Percentiles rank a stretch among this genome's conserved stretches.
phyloP scores from a whole-genome alignment of 2,329 filamentous ascomycete species.

The Venturia oleaginea region DNA sequence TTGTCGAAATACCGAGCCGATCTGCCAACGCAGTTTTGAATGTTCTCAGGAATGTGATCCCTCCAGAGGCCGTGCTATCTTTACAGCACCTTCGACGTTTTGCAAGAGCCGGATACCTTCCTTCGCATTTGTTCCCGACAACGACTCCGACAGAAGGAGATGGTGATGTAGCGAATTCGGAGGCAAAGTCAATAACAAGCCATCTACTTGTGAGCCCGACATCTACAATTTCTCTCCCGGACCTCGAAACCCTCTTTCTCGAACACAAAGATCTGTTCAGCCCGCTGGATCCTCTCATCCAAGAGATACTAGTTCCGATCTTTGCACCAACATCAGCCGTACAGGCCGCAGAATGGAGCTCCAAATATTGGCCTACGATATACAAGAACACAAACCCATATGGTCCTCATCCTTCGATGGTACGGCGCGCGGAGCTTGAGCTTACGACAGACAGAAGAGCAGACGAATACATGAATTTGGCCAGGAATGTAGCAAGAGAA shows the following conservation, averaged over 20 bases:
- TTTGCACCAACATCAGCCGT: conserved; percentile 66
- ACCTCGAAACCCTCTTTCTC: conserved; percentile 37
- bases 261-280: conserved; percentile 18
- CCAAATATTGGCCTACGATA: conserved; percentile 72
- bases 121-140: conserved; percentile 43
- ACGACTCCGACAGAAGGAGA: not conserved
- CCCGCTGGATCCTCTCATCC: not conserved
- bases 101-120: conserved; percentile 61
- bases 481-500: conserved; percentile 53
- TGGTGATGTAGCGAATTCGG: too few species aligned
- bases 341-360: conserved; percentile 66
- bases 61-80: conserved; percentile 34
- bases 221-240: conserved; percentile 42
- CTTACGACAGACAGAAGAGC: conserved; percentile 48
- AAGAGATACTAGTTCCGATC: conserved; percentile 56
- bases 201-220: conserved; percentile 44
- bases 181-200: not conserved
- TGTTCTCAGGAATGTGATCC: conserved; percentile 36
- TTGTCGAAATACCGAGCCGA: conserved; percentile 63
- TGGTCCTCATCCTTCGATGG: conserved; percentile 69
- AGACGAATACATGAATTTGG: conserved; percentile 55
- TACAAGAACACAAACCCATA: conserved; percentile 84
- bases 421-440: conserved; percentile 60
- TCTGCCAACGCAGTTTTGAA: conserved; percentile 63
- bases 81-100: conserved; percentile 61